phyloP scores from a whole-genome alignment of 2,329 filamentous ascomycete genomes.

The Colletotrichum godetiae region DNA sequence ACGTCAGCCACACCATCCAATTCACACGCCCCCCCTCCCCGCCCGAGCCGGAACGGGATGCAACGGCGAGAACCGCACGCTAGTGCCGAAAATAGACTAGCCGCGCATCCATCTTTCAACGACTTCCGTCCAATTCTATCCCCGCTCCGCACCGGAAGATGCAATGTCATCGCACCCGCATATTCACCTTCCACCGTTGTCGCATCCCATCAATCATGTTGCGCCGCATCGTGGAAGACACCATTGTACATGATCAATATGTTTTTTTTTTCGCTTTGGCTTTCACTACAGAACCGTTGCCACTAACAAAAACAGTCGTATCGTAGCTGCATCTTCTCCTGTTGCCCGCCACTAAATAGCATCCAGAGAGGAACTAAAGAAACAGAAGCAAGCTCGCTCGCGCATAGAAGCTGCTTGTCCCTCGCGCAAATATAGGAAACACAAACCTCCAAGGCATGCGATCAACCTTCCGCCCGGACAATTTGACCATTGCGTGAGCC shows the following conservation, averaged over 20 bases:
- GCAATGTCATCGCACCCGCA: not conserved
- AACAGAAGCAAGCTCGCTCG: slow-evolving; percentile 18
- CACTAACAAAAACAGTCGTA: slow-evolving; percentile 26
- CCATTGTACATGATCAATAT: not conserved
- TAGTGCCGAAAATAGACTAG: slow-evolving; percentile 19
- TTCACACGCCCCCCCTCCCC: not conserved
- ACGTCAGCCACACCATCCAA: not conserved
- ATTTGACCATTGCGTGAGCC: slow-evolving; percentile 32
- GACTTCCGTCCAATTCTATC: slow-evolving; percentile 19
- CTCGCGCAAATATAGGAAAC: slow-evolving; percentile 10
- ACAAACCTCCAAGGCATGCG: slow-evolving; percentile 17
- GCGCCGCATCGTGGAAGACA: not conserved
- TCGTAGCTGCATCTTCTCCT: slow-evolving; percentile 26
- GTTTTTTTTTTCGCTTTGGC: not conserved
- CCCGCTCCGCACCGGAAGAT: slow-evolving; percentile 17
- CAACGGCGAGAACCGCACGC: slow-evolving; percentile 36
- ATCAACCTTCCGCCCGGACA: slow-evolving; percentile 21
- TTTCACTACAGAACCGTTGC: slow-evolving; percentile 14
- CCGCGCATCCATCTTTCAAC: slow-evolving; percentile 23
- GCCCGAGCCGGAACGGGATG: slow-evolving; percentile 34
- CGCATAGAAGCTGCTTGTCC: slow-evolving; percentile 1
- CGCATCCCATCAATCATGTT: not conserved
- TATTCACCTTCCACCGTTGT: not conserved
- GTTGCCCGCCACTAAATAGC: slow-evolving; percentile 1
- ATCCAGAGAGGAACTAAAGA: slow-evolving; percentile 23